phyloP scores from a whole-genome alignment of 345 rosid genomes.

The Pelargonium nanum region DNA sequence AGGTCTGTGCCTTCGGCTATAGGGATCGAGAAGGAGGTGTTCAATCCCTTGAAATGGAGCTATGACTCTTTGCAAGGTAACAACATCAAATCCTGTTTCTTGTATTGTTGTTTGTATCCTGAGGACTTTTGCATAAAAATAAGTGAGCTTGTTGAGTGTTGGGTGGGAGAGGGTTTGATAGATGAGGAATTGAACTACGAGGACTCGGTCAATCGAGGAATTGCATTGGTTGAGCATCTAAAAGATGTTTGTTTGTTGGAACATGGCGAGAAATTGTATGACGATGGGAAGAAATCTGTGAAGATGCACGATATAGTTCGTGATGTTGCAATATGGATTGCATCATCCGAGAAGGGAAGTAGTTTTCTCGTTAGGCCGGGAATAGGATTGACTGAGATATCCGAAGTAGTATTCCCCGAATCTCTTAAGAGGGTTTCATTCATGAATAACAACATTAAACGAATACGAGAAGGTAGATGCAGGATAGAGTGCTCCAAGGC shows the following conservation, averaged over 20 bases:
- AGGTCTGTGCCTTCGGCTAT: constrained; percentile 18
- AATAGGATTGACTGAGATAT: constrained; percentile 15
- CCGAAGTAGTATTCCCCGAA: constrained; percentile 11
- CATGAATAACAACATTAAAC: constrained; percentile 23
- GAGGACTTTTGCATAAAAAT: constrained; percentile 27
- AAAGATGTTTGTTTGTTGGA: too few relatives aligned
- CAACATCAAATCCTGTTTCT: constrained; percentile 27
- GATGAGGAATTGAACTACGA: too few relatives aligned
- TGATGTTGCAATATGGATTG: constrained; percentile 36
- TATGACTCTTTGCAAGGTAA: constrained; percentile 17
- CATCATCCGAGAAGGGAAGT: constrained; percentile 15
- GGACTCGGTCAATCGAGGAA: too few relatives aligned
- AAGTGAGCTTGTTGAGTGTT: constrained; percentile 27
- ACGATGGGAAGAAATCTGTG: background rate
- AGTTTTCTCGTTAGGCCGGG: constrained; percentile 28
- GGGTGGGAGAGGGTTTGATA: constrained; percentile 18
- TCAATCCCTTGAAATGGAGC: constrained; percentile 29
- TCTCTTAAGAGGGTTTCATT: constrained; percentile 32
- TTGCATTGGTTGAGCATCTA: too few relatives aligned
- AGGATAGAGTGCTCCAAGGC: constrained; percentile 13
- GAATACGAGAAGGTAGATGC: constrained; percentile 11
- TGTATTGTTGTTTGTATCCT: constrained; percentile 36
- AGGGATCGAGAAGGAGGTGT: constrained; percentile 29
- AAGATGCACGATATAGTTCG: constrained; percentile 44
- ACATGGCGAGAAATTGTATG: too few relatives aligned